Base-by-base conservation (phyloP, 2,329 filamentous ascomycete genomes). In the Tympanopsis confertula region DNA sequence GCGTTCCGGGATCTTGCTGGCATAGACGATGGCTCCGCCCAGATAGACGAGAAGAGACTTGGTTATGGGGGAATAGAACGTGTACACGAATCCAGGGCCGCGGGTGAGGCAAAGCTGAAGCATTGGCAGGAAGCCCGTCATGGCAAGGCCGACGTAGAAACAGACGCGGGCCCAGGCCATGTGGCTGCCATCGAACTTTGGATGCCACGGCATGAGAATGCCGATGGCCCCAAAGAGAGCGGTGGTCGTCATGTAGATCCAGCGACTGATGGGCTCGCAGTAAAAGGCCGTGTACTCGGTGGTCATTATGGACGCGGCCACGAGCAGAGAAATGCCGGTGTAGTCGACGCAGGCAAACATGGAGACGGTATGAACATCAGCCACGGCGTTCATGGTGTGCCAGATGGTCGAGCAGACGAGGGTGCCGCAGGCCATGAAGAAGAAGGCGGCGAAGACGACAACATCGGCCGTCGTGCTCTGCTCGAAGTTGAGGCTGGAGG, bases 251-350 rank as follows among this genome's bases (percentile, higher is more conserved):
- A 98, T 91, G 61, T 96, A 98, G 12, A 74, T 68, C 73, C 82
- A 91, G 39, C 88, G 82, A 47, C 83, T 88, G 35, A 83, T 51
- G 3, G 91, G 88, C 52, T 98, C 91, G 64, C 91, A 95, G 66
- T 98, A 98, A 60, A 98, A 98, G 18, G 89, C 91, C 1, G 91
- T 95, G 64, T 96, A 98, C 57, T 98, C 91, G 24, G 87, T 94
- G 2, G 91, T 95, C 74, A 96, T 86, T 63, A 98, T 98, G 40
- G 86, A 94, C 7, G 91, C 87, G 2, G 91, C 86, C 38, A 98
- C 91, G 19, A 98, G 74, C 37, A 98, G 68, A 1, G 88, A 94
- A 47, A 98, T 98, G 39, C 91, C 91, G 0, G 91, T 96, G 62
- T 98, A 98, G 59, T 98, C 91, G 41, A 98, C 87, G 57, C 91